Conservation (phyloP, 805 yeast genomes). For the Candida sakaeoensis region DNA sequence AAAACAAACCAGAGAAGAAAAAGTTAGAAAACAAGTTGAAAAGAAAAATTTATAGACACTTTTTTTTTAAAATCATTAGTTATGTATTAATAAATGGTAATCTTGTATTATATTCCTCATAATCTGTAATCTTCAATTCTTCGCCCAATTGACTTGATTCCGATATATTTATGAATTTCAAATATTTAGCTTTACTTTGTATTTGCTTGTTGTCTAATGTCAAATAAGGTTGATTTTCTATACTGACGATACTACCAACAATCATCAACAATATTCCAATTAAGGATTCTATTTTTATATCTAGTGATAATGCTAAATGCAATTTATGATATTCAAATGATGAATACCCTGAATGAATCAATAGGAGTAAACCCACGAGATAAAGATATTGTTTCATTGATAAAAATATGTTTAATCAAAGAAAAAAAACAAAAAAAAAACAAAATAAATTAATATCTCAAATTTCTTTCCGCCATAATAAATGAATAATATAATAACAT, state of each 20-base stretch:
- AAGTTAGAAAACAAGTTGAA: conserved; percentile 41
- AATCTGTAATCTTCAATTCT: conserved; percentile 44
- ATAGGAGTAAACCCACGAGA: conserved; percentile 16
- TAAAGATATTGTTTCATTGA: conserved; percentile 10
- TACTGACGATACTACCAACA: conserved; percentile 34
- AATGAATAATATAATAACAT: conserved; percentile 6
- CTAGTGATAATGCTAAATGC: conserved; percentile 34
- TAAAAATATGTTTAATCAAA: neutral
- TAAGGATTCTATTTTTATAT: conserved; percentile 49
- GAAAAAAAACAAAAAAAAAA: neutral
- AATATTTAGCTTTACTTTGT: conserved; percentile 24
- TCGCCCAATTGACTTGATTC: conserved; percentile 49
- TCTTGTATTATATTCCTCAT: conserved; percentile 46
- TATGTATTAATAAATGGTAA: conserved; percentile 50
- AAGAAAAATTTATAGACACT: conserved; percentile 16
- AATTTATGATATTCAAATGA: conserved; percentile 49
- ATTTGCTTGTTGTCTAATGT: conserved; percentile 26
- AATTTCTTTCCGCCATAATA: conserved; percentile 1
- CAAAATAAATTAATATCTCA: neutral
- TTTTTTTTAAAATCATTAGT: conserved; percentile 28
- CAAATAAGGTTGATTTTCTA: conserved; percentile 18
- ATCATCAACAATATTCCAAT: conserved; percentile 44
- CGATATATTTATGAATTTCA: conserved; percentile 45
- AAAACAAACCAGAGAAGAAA: conserved; percentile 44
- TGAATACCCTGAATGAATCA: conserved; percentile 52